A percentile compares a stretch with the other conserved stretches of the same genome.
Conservation (phyloP, 768 basidiomycete species). For the Boletus rex-veris region DNA sequence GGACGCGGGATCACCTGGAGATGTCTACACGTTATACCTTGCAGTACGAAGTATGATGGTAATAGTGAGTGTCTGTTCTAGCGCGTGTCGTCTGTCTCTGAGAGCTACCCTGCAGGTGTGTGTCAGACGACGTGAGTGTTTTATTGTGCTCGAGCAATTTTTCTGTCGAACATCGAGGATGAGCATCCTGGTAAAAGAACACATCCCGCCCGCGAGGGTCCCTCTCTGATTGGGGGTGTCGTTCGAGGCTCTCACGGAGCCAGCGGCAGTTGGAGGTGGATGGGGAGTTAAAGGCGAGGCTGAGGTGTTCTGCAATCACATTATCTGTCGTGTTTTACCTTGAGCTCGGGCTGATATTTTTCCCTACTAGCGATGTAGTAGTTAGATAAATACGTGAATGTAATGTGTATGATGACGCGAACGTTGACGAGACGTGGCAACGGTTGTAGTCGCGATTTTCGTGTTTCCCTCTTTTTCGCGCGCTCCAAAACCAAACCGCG, state of each 20-base stretch:
- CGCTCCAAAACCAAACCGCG: constrained; percentile 9
- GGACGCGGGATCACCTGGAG: constrained; percentile 95
- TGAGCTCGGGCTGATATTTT: constrained; percentile 1
- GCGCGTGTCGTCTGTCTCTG: background rate
- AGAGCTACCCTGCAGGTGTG: background rate
- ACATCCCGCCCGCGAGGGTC: constrained; percentile 54
- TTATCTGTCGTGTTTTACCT: background rate
- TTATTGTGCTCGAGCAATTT: constrained; percentile 8
- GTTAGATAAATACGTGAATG: too few relatives aligned
- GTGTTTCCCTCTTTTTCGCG: background rate
- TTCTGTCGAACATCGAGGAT: constrained; percentile 50
- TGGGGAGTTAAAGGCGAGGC: constrained; percentile 89
- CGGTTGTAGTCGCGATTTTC: constrained; percentile 1
- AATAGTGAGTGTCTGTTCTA: constrained; percentile 9
- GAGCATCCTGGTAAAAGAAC: constrained; percentile 90
- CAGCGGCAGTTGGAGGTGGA: constrained; percentile 54
- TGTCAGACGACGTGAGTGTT: constrained; percentile 24
- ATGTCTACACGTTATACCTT: constrained; percentile 46
- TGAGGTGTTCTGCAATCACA: constrained; percentile 44
- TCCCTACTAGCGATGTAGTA: background rate
- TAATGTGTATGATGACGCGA: too few relatives aligned
- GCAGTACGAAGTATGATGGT: background rate
- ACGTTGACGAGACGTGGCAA: constrained; percentile 8
- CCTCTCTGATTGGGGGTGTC: constrained; percentile 32
- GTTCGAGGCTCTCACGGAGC: constrained; percentile 26